A percentile compares a stretch with the other conserved stretches of the same genome.
phyloP scores from a whole-genome alignment of 306 rosid genomes.

The Sicyos baderoa region DNA sequence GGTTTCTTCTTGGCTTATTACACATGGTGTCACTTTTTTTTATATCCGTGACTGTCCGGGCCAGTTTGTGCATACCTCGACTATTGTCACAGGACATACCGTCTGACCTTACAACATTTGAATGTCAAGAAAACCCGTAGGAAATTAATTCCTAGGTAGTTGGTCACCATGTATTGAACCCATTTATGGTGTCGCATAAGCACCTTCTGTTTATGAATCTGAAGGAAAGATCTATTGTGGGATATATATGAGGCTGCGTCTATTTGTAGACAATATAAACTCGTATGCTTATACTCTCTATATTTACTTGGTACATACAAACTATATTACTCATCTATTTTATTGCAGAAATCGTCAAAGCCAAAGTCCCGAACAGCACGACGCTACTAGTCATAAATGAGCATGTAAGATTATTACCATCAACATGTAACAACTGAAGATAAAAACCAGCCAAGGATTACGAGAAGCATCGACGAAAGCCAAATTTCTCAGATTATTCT shows the following conservation, averaged over 20 bases:
- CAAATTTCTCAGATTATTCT: background rate
- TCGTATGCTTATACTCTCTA: background rate
- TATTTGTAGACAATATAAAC: background rate
- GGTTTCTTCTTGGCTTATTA: too few species aligned
- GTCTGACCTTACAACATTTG: too few species aligned
- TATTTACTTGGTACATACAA: background rate
- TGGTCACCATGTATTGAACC: too few species aligned
- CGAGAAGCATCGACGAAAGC: background rate
- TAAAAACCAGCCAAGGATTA: background rate
- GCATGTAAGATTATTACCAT: background rate
- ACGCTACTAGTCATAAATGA: conserved; percentile 36
- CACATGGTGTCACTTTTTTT: too few species aligned
- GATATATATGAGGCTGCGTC: background rate
- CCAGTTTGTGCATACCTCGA: too few species aligned
- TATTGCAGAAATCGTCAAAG: conserved; percentile 65
- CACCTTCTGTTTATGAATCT: too few species aligned
- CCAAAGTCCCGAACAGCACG: conserved; percentile 64
- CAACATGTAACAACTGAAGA: background rate
- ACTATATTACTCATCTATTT: background rate
- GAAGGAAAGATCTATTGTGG: background rate
- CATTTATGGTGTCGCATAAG: too few species aligned
- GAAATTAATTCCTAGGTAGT: too few species aligned
- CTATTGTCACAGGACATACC: too few species aligned
- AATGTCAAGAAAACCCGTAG: too few species aligned
- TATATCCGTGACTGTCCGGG: too few species aligned